phyloP scores from a whole-genome alignment of 345 rosid species.

The Erysimum cheiranthoides region DNA sequence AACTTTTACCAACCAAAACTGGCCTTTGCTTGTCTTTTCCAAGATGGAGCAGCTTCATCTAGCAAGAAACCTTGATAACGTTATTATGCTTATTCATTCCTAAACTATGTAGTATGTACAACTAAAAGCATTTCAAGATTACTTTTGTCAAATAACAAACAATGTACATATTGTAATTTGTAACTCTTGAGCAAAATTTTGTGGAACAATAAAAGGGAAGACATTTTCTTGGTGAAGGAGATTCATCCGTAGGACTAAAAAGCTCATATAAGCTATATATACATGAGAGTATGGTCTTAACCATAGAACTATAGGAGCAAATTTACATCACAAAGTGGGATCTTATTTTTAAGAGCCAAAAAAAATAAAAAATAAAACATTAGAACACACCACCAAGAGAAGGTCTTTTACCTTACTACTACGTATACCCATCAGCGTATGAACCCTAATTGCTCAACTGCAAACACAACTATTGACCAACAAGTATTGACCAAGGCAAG shows the following conservation, averaged over 20 bases:
- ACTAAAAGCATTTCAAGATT: neutral
- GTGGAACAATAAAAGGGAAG: too few species aligned
- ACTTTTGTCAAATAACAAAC: neutral
- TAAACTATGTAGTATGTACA: neutral
- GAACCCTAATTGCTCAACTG: neutral
- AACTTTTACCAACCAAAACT: conserved; percentile 92
- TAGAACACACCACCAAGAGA: conserved; percentile 13
- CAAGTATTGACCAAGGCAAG: neutral
- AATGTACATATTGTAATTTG: neutral
- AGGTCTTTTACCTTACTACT: conserved; percentile 29
- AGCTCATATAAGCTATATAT: conserved; percentile 27
- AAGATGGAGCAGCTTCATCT: conserved; percentile 40
- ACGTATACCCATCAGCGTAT: conserved; percentile 15
- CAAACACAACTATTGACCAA: neutral
- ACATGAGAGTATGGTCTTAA: conserved; percentile 22
- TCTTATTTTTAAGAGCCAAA: conserved; percentile 26
- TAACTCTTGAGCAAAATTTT: too few species aligned
- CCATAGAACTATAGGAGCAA: neutral
- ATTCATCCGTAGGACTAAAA: conserved; percentile 20
- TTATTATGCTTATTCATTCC: neutral
- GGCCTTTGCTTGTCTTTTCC: too few species aligned
- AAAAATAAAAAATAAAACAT: conserved; percentile 7
- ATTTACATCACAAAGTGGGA: conserved; percentile 32
- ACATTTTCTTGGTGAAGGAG: too few species aligned
- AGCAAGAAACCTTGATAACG: conserved; percentile 50